Percentiles rank a stretch among this genome's conserved stretches.
Conservation (phyloP, 2,329 filamentous ascomycete genomes). For the Colletotrichum sansevieriae region DNA sequence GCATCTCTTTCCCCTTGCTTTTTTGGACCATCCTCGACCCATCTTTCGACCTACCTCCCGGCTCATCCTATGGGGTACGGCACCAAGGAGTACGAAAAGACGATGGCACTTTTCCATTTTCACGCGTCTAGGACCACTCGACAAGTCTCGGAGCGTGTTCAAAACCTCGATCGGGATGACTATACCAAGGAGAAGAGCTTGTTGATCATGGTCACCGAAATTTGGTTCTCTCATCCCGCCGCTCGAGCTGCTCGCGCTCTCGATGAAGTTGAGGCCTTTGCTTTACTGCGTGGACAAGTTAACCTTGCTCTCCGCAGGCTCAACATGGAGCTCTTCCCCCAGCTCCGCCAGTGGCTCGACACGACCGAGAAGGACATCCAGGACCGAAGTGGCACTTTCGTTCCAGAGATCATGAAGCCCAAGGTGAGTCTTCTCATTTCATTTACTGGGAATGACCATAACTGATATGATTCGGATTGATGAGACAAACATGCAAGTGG, state of each 20-base stretch:
- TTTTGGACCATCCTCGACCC: no score
- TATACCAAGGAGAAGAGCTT: not conserved
- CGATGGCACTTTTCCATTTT: no score
- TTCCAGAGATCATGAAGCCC: not conserved
- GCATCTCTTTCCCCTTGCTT: no score
- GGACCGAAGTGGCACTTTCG: no score
- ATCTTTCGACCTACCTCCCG: no score
- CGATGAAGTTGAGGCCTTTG: not conserved
- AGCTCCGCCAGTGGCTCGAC: slow-evolving; percentile 9
- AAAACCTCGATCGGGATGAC: not conserved
- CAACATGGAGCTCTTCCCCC: not conserved
- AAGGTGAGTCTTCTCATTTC: not conserved
- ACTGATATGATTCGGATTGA: not conserved
- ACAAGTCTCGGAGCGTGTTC: not conserved
- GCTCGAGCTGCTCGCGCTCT: not conserved
- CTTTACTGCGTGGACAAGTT: slow-evolving; percentile 5
- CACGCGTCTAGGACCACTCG: no score
- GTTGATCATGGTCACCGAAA: not conserved
- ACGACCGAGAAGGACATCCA: slow-evolving; percentile 5
- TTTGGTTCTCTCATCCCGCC: not conserved
- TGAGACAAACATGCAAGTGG: not conserved
- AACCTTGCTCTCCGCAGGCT: slow-evolving; percentile 1
- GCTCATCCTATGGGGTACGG: no score
- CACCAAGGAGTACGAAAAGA: no score
- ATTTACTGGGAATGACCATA: not conserved